Conservation (phyloP, 2,329 filamentous ascomycete genomes). For the Pezicula neosporulosa region DNA sequence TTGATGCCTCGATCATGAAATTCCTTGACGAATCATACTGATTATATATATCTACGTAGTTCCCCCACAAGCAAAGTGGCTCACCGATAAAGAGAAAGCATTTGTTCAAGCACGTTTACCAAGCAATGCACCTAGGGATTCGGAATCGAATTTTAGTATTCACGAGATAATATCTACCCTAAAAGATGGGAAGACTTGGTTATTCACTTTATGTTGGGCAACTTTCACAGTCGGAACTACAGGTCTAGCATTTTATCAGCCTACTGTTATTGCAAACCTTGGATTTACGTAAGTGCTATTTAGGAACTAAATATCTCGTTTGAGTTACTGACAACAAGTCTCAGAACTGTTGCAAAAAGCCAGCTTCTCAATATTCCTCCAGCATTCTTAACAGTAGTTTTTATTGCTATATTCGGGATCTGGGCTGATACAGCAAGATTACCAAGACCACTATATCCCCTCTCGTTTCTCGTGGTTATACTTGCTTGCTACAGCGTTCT, state of each 20-base stretch:
- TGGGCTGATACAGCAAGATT: conserved; percentile 39
- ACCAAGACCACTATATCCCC: conserved; percentile 39
- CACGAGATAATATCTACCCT: conserved; percentile 35
- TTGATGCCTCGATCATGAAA: background rate
- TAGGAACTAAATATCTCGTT: too few species aligned
- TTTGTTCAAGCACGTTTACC: conserved; percentile 45
- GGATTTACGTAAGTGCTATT: conserved; percentile 32
- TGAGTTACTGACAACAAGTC: too few species aligned
- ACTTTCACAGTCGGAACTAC: conserved; percentile 40
- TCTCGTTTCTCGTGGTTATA: conserved; percentile 39
- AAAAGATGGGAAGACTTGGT: conserved; percentile 39
- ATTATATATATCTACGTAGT: conserved; percentile 28
- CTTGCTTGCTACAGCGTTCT: conserved; percentile 42
- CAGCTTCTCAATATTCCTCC: conserved; percentile 48
- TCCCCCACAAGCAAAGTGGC: conserved; percentile 40
- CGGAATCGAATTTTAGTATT: conserved; percentile 37
- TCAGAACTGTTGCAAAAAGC: conserved; percentile 36
- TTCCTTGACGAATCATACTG: background rate
- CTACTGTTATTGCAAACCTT: conserved; percentile 38
- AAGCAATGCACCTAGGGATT: conserved; percentile 37
- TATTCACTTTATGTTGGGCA: conserved; percentile 42
- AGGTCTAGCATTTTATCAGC: conserved; percentile 39
- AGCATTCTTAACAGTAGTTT: conserved; percentile 35
- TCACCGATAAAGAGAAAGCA: conserved; percentile 41
- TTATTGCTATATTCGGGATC: conserved; percentile 39